These are phyloP conservation scores for Helicocarpus griseus DNA, from an alignment of 2,329 filamentous ascomycete genomes.

Conservation along the genomic window DNA sequence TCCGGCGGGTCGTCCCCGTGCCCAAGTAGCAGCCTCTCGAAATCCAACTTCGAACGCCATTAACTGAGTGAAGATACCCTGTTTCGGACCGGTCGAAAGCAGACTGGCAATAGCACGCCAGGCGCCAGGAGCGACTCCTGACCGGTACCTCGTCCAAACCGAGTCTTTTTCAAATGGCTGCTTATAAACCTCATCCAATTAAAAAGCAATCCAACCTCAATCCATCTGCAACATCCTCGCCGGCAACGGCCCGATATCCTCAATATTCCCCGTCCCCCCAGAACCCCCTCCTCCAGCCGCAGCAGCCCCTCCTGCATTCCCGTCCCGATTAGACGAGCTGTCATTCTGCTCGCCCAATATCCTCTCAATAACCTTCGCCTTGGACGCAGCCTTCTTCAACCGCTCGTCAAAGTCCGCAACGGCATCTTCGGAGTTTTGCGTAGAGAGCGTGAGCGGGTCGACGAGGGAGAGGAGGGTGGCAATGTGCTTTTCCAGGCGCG, in stretches of 20 bases:
- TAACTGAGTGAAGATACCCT: no score
- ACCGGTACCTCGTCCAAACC: no score
- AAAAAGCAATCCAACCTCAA: slow-evolving; percentile 4
- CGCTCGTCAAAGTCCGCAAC: slow-evolving; percentile 89
- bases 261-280: slow-evolving; percentile 21
- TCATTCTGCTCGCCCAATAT: slow-evolving; percentile 45
- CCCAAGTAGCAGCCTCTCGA: no score
- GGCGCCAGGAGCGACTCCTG: no score
- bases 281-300: not conserved
- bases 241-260: slow-evolving; percentile 36
- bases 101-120: no score
- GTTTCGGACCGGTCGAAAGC: no score
- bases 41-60: no score
- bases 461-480: slow-evolving; percentile 64
- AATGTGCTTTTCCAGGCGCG: slow-evolving; percentile 67
- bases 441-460: slow-evolving; percentile 67
- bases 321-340: slow-evolving; percentile 17
- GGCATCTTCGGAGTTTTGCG: slow-evolving; percentile 75
- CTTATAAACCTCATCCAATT: no score
- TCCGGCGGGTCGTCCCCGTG: no score
- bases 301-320: slow-evolving; percentile 22
- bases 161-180: no score
- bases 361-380: slow-evolving; percentile 75
- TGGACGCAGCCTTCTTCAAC: slow-evolving; percentile 70
- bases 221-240: slow-evolving; percentile 19